Evolutionary conservation across 345 rosid genomes (phyloP).

Genomic region (Hevea brasiliensis): DNA sequence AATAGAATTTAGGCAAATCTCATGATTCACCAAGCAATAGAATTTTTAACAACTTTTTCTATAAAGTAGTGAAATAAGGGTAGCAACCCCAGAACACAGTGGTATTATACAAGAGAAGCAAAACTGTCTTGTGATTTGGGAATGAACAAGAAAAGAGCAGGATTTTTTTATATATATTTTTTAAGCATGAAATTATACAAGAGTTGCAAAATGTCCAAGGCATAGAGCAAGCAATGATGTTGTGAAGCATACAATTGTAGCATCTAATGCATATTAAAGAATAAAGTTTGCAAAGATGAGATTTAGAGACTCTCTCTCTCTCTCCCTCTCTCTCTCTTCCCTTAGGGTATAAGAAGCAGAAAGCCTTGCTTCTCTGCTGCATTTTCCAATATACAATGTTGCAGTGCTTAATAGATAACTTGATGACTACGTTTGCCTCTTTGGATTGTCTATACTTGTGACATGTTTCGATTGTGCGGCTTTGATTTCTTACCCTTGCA

Average conservation of each 20-base stretch:
- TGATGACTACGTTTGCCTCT: neutral
- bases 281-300: neutral
- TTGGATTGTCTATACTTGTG: neutral
- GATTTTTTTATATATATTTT: too few species aligned
- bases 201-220: neutral
- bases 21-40: neutral
- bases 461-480: neutral
- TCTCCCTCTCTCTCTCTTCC: neutral
- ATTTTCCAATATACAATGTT: neutral
- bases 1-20: neutral
- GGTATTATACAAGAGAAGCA: neutral
- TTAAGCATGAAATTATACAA: too few species aligned
- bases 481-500: too few species aligned
- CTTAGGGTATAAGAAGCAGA: neutral
- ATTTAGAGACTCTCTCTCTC: neutral
- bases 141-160: too few species aligned
- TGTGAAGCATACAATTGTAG: neutral
- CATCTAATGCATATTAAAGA: too few species aligned
- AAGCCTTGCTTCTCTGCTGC: neutral
- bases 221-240: neutral
- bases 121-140: neutral
- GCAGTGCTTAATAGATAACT: neutral
- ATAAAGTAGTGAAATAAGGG: neutral
- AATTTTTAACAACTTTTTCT: neutral
- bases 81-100: neutral